These are phyloP conservation scores for Clitocybe nebularis DNA, from an alignment of 1,284 basidiomycete genomes.

Conservation along the genomic window DNA sequence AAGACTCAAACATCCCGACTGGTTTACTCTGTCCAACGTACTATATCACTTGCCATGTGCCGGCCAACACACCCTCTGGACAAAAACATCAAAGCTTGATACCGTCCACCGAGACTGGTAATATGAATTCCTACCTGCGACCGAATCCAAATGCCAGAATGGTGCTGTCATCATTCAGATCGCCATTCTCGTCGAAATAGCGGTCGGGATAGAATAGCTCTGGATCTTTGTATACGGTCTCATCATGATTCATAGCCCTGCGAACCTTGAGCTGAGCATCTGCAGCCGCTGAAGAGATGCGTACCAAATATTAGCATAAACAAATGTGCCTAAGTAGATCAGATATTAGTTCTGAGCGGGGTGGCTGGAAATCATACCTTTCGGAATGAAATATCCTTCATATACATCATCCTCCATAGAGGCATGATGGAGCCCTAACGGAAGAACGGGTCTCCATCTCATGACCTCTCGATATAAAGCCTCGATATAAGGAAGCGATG, in stretches of 20 bases:
- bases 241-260: conserved; percentile 23
- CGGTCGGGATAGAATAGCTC: conserved; percentile 20
- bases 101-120: no score
- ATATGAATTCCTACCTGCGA: conserved; percentile 2
- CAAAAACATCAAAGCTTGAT: no score
- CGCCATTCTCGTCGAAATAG: conserved; percentile 16
- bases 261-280: not conserved
- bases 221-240: conserved; percentile 17
- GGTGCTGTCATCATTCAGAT: conserved; percentile 12
- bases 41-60: conserved; percentile 12
- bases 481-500: conserved; percentile 16
- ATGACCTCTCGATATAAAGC: conserved; percentile 20
- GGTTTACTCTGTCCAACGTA: no score
- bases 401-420: conserved; percentile 25
- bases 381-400: conserved; percentile 26
- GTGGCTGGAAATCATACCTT: conserved; percentile 12
- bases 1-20: no score
- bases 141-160: conserved; percentile 17
- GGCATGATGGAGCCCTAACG: conserved; percentile 23
- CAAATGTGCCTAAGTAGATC: conserved; percentile 18
- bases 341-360: not conserved
- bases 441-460: conserved; percentile 26
- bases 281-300: not conserved
- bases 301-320: conserved; percentile 29
- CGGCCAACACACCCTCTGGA: conserved; percentile 13